Base-by-base conservation (phyloP, 257 asterid genomes). In the Fraxinus pennsylvanica region DNA sequence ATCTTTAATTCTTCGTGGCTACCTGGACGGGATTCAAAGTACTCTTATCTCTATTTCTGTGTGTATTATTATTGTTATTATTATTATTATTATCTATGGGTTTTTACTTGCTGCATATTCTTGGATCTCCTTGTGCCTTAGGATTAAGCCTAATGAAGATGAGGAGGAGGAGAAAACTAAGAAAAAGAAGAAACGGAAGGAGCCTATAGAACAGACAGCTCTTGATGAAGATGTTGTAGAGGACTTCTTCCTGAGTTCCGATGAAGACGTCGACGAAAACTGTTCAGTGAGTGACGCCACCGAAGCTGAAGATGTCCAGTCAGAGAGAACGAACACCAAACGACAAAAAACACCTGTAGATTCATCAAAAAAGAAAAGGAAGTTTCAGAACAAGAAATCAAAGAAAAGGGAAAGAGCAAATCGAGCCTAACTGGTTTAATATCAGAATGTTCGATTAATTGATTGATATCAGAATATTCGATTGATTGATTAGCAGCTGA, bases 211-310 rank as follows among this genome's bases (percentile, higher is more conserved):
- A 9, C 87, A 76, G 63, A 77, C 63, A 35, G 90, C 85, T 39
- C 19, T 68, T 8, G 96, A 89, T 57, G 97, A 92, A 78, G 98
- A 95, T 78, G 82, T 95, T 10, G 86, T 91, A 21, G 94, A 90
- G 87, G 98, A 95, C 75, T 88, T 91, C 67, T 76, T 90, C 68
- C 92, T 93, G 70, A 95, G 98, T 84, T 90, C 94, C 3, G 98
- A 94, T 50, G 97, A 92, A 21, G 33, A 63, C 69, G 2, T 2
- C 6, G 97, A 88, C 1, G 90, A 86, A n/a, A 22, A 25, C 33
- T 76, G 76, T 76, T 84, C 81, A 8, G 10, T 74, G 15, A 84
- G 80, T 65, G 85, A 82, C 30, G 21, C 68, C 47, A 79, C 71
- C 10, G 85, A 87, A 14, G 83, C 15, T 21, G 98, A 82, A 43